A percentile compares a stretch with the other conserved stretches of the same genome.
phyloP scores from a whole-genome alignment of 345 rosid genomes.

The Eucalyptus pumila region DNA sequence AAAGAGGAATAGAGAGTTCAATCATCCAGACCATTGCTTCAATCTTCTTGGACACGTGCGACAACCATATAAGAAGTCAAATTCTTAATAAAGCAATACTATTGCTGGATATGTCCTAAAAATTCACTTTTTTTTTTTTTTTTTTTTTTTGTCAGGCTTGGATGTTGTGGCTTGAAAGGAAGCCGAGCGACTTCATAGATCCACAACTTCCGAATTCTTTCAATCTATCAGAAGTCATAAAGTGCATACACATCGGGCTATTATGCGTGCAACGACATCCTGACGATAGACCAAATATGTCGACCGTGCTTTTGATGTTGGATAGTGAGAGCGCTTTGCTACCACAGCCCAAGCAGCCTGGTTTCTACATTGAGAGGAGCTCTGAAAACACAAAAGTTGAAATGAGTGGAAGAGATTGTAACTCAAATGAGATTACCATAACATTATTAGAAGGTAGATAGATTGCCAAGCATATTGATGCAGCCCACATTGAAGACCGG shows the following conservation, averaged over 20 bases:
- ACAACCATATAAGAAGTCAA: no score
- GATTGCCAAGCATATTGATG: background rate
- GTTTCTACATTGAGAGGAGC: background rate
- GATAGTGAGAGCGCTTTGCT: background rate
- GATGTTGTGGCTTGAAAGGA: conserved; percentile 15
- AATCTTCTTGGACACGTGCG: background rate
- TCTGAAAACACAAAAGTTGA: background rate
- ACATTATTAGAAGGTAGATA: background rate
- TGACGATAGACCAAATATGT: conserved; percentile 19
- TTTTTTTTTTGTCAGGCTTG: conserved; percentile 10
- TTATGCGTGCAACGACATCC: conserved; percentile 25
- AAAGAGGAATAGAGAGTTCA: background rate
- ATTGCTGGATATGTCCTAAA: no score
- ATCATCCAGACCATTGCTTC: background rate
- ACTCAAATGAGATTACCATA: background rate
- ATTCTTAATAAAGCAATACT: background rate
- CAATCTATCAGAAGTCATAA: conserved; percentile 3
- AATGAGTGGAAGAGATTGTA: background rate
- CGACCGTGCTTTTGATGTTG: background rate
- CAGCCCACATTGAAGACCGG: no score
- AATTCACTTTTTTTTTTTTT: no score
- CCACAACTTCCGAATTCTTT: background rate
- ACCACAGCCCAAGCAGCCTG: background rate
- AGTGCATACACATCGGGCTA: conserved; percentile 19
- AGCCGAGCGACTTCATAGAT: conserved; percentile 8